phyloP scores from a whole-genome alignment of 306 rosid species.

The Rosa persica region DNA sequence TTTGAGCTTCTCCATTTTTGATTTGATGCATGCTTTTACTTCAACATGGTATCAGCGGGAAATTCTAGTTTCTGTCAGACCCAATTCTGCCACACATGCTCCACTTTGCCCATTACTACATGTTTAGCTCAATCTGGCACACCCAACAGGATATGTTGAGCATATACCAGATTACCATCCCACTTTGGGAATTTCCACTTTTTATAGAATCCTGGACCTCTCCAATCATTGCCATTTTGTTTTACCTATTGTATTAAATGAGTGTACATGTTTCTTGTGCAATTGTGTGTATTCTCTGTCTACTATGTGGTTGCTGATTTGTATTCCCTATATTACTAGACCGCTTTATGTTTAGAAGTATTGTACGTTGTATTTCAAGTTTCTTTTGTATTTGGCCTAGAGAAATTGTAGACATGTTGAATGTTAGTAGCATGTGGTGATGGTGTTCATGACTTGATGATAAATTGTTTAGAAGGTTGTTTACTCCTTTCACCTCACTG shows the following conservation, averaged over 20 bases:
- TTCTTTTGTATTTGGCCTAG: not conserved
- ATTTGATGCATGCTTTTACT: not conserved
- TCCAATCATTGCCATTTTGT: not conserved
- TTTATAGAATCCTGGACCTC: not conserved
- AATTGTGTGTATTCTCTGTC: not conserved
- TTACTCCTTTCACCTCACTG: not conserved
- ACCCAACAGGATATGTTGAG: not conserved
- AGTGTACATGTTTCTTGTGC: not conserved
- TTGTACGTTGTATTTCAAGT: not conserved
- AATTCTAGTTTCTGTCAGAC: not conserved
- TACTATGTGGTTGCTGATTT: too few species aligned
- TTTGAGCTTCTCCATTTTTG: not conserved
- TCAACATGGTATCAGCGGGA: not conserved
- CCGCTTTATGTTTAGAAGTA: constrained; percentile 1
- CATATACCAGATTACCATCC: not conserved
- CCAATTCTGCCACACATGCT: not conserved
- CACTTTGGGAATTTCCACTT: not conserved
- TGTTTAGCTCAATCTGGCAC: not conserved
- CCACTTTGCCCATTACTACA: not conserved
- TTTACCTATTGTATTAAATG: not conserved
- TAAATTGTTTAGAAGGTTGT: not conserved
- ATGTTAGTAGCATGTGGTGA: not conserved
- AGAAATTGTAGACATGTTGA: not conserved
- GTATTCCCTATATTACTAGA: not conserved
- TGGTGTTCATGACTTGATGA: not conserved